Evolutionary conservation across 116 monocot genomes (phyloP), one percentile per base, ranked within the genome.

Genomic region (Zostera marina): DNA sequence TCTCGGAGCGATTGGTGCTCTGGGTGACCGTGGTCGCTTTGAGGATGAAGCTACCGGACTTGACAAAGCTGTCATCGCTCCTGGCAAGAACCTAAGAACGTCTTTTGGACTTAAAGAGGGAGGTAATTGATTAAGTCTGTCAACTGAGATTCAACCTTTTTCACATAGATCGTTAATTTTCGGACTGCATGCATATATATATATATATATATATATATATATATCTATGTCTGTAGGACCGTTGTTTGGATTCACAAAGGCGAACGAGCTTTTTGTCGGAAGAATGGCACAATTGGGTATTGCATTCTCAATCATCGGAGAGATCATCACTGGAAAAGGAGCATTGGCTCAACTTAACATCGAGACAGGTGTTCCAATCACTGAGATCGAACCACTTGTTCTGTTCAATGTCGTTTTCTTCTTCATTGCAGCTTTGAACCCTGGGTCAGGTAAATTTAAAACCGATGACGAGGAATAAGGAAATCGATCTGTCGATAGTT

Each of bases 191-290:
- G 5, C 5, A 32, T 32, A 32, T 26, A 26, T 26, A 26, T 26
- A 26, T 26, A 26, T 26, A 26, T 26, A 26, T 26, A 25, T 26
- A 12, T 55, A 22, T 24, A 22, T 32, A 9, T 24, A 9, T 23
- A 24, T 26, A 32, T 32, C 32, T 2, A 32, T 32, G 41, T 38
- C 19, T 15, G 5, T 15, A 91, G 91, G 93, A 14, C 93, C 84
- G 0, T 72, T 93, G 11, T 93, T 93, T 43, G 93, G 93, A 47
- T 93, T 93, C 69, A 93, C 93, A 8, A 93, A 93, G 73, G n/a
- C 93, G 25, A 93, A 93, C 53, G 93, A 93, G 83, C 88, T 93
- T 39, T 93, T 93, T 42, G 93, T 93, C 0, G 93, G 93, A 15
- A 70, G 87, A 54, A 44, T 93, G 48, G 93, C 93, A 12, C 93